A percentile compares a stretch with the other conserved stretches of the same genome.
These are phyloP conservation scores for barrel medic (Medicago truncatula) DNA, from an alignment of 306 rosid species.

Conservation along the genomic window MtrunA17r5.0-ANR NC_053049.1:46340001-46340500, in stretches of 20 bases:
- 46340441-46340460: too few relatives aligned
- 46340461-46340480: too few relatives aligned
- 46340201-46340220: background rate
- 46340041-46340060: conserved; percentile 45
- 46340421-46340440: background rate
- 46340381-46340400: conserved; percentile 19
- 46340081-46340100: conserved; percentile 47
- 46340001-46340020: conserved; percentile 46
- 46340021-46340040: conserved; percentile 40
- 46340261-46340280: conserved; percentile 42
- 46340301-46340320: conserved; percentile 67
- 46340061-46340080: conserved; percentile 84
- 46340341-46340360: background rate
- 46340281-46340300: conserved; percentile 53
- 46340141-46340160: conserved; percentile 62
- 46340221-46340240: conserved; percentile 38
- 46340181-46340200: conserved; percentile 13
- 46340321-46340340: conserved; percentile 21
- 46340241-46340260: conserved; percentile 36
- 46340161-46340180: conserved; percentile 41
- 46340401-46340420: conserved; percentile 2
- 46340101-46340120: conserved; percentile 59
- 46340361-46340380: background rate
- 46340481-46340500: too few relatives aligned
- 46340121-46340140: conserved; percentile 73